These are phyloP conservation scores for Suhomyces emberorum DNA, from an alignment of 805 yeast species.

Conservation along the genomic window DNA sequence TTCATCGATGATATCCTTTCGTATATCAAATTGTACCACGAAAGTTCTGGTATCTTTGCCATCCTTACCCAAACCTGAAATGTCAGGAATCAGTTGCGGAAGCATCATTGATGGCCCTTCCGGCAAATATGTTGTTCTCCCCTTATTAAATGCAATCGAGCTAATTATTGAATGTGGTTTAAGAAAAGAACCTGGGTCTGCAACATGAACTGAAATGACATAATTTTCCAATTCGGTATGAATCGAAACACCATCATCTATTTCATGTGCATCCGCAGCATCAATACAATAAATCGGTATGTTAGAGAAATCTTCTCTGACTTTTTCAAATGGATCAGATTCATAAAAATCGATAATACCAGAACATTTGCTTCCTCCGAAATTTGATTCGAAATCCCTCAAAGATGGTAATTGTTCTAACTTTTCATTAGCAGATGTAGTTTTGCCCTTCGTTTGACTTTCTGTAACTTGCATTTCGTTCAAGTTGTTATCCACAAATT, in stretches of 20 bases:
- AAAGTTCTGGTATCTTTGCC: conserved; percentile 41
- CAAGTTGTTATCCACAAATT: conserved; percentile 18
- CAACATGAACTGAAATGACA: conserved; percentile 68
- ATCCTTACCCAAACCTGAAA: conserved; percentile 50
- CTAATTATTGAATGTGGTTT: conserved; percentile 39
- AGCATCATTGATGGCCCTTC: conserved; percentile 66
- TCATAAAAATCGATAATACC: conserved; percentile 19
- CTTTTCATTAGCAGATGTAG: not conserved
- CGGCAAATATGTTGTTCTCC: conserved; percentile 72
- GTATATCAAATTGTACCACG: conserved; percentile 30
- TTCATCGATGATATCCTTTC: conserved; percentile 16
- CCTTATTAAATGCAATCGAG: conserved; percentile 56
- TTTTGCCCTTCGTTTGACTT: not conserved
- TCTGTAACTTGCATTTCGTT: not conserved
- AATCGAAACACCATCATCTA: conserved; percentile 89
- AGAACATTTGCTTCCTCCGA: not conserved
- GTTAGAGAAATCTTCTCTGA: conserved; percentile 41
- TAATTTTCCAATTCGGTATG: conserved; percentile 27
- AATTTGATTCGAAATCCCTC: not conserved
- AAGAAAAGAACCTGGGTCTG: conserved; percentile 78
- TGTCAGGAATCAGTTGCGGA: conserved; percentile 51
- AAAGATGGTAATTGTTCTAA: not conserved
- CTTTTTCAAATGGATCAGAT: conserved; percentile 25
- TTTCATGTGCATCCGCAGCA: conserved; percentile 73
- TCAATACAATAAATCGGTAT: conserved; percentile 80